Base-by-base conservation (phyloP, 2,329 filamentous ascomycete genomes). In the Colletotrichum caudatum region DNA sequence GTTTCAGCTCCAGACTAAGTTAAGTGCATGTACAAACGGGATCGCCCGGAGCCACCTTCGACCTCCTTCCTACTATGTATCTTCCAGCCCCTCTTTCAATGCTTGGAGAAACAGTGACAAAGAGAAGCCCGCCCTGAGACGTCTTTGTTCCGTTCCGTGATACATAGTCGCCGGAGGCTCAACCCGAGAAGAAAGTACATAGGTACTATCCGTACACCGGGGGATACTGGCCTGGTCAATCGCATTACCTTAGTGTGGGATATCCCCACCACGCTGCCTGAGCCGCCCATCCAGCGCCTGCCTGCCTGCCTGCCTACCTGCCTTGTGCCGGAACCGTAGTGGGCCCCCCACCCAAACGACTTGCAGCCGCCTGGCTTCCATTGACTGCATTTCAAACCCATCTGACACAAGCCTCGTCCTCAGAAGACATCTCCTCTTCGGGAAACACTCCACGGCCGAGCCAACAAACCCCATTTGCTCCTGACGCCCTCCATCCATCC, bases 391-490 rank as follows among this genome's bases (percentile, higher is more conserved):
- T 74, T 78, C 76, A 77, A 77, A 77, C 76, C 37, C 53, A 72
- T 72, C 73, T 78, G 77, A 78, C 59, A 78, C 76, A 76, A 61
- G 57, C 66, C 71, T 61, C 65, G 58, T 57, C 44, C 54, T 63
- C 69, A 71, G 46, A 62, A 58, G 20, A 56, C 23, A 39, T 66
- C 62, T 46, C 66, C 48, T n/a, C 37, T 44, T 37, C 44, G 20
- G 5, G 41, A 66, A 66, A 60, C 63, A 69, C 35, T 58, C 62
- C 61, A 29, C 29, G 29, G 29, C 29, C 29, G 29, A 64, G 26
- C 35, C 37, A 68, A 46, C 33, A 33, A n/a, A 33, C n/a, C 41
- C 41, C 46, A 65, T 23, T 37, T 39, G 33, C 54, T 26, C 46
- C 39, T 44, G 44, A 37, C 35, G 50, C 57, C 50, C 57, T 46